Percentiles rank a stretch among this genome's conserved stretches.
These are phyloP conservation scores for Filobasidium wieringae DNA, from an alignment of 768 basidiomycete genomes.

Conservation along the genomic window DNA sequence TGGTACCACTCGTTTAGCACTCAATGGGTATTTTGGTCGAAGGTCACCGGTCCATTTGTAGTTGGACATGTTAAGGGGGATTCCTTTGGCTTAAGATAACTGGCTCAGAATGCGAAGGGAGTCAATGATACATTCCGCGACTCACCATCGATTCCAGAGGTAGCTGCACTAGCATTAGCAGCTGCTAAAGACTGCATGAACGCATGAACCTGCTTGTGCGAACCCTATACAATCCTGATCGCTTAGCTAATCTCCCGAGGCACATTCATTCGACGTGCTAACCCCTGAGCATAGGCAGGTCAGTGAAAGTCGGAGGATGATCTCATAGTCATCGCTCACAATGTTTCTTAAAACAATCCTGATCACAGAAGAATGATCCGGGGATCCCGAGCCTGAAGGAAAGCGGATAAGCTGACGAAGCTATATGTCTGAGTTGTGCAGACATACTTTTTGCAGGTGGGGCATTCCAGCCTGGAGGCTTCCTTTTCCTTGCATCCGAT, in stretches of 20 bases:
- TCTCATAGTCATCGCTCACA: constrained; percentile 49
- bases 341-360: constrained; percentile 89
- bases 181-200: constrained; percentile 24
- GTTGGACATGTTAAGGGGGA: constrained; percentile 55
- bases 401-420: constrained; percentile 5
- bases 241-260: no score
- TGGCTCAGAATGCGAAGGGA: not conserved
- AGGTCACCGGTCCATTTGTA: constrained; percentile 68
- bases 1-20: constrained; percentile 62
- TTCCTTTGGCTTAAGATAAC: constrained; percentile 29
- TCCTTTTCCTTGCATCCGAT: constrained; percentile 56
- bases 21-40: constrained; percentile 78
- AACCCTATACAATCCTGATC: constrained; percentile 18
- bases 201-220: constrained; percentile 35
- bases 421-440: constrained; percentile 2
- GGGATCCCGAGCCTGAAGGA: constrained; percentile 37
- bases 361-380: constrained; percentile 63
- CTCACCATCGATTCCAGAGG: constrained; percentile 49
- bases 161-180: constrained; percentile 4
- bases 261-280: no score
- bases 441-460: constrained; percentile 79
- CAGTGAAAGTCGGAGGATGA: not conserved
- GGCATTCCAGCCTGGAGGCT: constrained; percentile 76
- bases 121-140: constrained; percentile 24
- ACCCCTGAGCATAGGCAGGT: no score